Evolutionary conservation across 108 stramenopile genomes (phyloP), one percentile per base, ranked within the genome.

Genomic region (Bacterosira constricta): DNA sequence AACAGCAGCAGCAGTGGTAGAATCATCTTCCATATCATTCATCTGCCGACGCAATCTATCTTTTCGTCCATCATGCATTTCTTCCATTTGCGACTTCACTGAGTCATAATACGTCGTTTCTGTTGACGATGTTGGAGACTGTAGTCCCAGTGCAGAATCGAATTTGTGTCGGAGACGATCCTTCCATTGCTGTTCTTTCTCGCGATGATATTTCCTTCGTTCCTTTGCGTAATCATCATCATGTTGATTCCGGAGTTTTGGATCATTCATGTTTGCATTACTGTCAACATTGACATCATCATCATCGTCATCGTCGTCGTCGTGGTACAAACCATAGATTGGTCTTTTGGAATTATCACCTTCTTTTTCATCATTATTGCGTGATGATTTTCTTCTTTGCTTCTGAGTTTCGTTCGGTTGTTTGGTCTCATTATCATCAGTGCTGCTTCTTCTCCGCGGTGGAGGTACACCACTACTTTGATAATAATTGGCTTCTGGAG

Each of bases 141-240:
- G 54, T 10, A 77, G 45, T 21, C 76, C 76, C 42, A 77, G 66
- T 20, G 76, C 76, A 45, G 38, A 55, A 50, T 77, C 76, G 31
- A 77, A 77, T 31, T 77, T 77, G 4, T 46, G 56, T 31, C 76
- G 76, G 3, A 77, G 42, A 41, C 76, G 76, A 42, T 77, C 69
- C 52, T 77, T 77, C 76, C 76, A 77, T 65, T 53, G 52, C 25
- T 29, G 53, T 45, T 30, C 42, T 25, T 47, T 59, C 25, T 49
- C 39, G 51, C 8, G 53, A 54, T 36, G 29, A 7, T n/a, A 17
- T 29, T 38, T 56, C n/a, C n/a, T n/a, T 38, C 35, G 37, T 45
- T 41, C 32, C 11, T 13, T 45, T 13, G 35, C 41, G 0, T 15
- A 51, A 8, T 54, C 55, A 15, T 3, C 8, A 49, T 25, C 47